Base-by-base conservation (phyloP, 2,329 filamentous ascomycete genomes). In the Trichothecium roseum region DNA sequence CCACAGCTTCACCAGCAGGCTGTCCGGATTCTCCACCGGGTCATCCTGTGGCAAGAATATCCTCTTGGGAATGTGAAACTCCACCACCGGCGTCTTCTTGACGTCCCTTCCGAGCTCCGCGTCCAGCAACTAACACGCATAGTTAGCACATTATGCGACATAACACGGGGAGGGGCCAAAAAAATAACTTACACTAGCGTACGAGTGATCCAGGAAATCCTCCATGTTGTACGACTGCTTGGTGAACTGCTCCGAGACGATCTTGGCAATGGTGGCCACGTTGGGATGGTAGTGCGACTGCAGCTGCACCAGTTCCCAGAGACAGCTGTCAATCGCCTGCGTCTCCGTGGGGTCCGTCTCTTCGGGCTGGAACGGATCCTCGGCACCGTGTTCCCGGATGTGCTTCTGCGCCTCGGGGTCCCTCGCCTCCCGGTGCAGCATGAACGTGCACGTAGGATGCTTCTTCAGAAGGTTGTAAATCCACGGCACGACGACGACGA, bases 281-380 rank as follows among this genome's bases (percentile, higher is more conserved):
- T 96, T 98, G 12, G 93, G 91, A 54, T 98, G 91, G 58, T 94
- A 96, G 57, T 98, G 93, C 1, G 78, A 81, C 56, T 93, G 86
- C 38, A 96, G 65, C 39, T 86, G 87, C 40, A 93, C 83, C 35
- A 98, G 71, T 56, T 98, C 91, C 93, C 91, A 98, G 7, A 98
- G 63, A 55, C 82, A 87, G 57, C 86, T 94, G 39, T 96, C 87
- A 40, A 98, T 84, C 14, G 93, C 91, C 28, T 71, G 60, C 1
- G 88, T 95, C 55, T 81, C 69, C 71, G 87, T 84, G 1, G 91
- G 93, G 44, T 98, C 85, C 18, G 64, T 50, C 57, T 95, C 85
- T 5, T 75, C 63, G 35, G 79, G 69, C 39, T 83, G 56, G 53
- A 94, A 98, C 0, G 84, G 81, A 50, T 98, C 93, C 18, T 60